Conservation (phyloP, 2,329 filamentous ascomycete genomes). For the Sporothrix mexicana region DNA sequence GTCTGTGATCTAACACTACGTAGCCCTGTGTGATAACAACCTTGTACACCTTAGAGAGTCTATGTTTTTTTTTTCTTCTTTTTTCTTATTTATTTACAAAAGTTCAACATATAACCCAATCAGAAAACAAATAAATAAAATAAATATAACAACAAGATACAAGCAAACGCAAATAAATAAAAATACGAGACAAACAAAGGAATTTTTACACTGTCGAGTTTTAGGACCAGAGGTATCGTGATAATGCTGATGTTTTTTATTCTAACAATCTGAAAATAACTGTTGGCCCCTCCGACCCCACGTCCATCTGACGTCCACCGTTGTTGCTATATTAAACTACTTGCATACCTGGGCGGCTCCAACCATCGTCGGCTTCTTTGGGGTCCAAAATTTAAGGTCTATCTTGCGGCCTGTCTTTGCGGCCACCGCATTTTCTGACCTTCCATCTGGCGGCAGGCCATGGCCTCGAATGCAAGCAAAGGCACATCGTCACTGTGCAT, state of each 20-base stretch:
- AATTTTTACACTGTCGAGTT: too few relatives aligned
- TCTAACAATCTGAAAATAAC: slow-evolving; percentile 1
- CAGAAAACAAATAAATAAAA: background rate
- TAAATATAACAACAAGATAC: too few relatives aligned
- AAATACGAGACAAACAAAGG: too few relatives aligned
- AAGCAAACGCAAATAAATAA: background rate
- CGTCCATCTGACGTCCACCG: background rate
- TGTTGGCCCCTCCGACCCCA: background rate
- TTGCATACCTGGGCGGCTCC: background rate
- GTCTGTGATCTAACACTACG: background rate
- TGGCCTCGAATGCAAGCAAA: background rate
- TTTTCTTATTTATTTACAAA: too few relatives aligned
- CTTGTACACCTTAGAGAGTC: background rate
- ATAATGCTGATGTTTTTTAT: background rate
- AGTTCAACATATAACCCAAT: too few relatives aligned
- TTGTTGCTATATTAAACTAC: background rate
- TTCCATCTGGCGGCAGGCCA: slow-evolving; percentile 5
- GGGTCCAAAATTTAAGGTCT: background rate
- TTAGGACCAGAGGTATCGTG: background rate
- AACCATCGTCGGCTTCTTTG: background rate
- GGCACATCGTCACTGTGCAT: slow-evolving; percentile 5
- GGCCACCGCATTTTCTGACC: background rate
- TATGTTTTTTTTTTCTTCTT: too few relatives aligned
- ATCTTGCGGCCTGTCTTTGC: background rate
- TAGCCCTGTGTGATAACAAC: background rate